These are phyloP conservation scores for Mycena leptocephala DNA, from an alignment of 768 basidiomycete species.

Conservation along the genomic window DNA sequence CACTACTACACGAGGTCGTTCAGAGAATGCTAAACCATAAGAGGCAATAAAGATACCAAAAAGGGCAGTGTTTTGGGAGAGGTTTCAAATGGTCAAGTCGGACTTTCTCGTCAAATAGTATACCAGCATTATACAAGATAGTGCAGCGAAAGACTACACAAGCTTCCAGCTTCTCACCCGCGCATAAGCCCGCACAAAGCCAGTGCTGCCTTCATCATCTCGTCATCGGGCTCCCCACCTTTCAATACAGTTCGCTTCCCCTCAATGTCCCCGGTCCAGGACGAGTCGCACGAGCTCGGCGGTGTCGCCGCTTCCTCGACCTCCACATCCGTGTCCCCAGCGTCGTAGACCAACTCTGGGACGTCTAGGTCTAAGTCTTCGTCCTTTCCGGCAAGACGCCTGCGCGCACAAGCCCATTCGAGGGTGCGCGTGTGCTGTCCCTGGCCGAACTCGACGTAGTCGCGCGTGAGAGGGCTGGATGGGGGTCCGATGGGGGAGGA, in stretches of 20 bases:
- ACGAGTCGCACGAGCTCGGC: constrained; percentile 62
- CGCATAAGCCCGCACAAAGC: constrained; percentile 71
- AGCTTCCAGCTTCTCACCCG: neutral
- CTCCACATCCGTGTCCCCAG: constrained; percentile 74
- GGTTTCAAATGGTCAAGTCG: neutral
- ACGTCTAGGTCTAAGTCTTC: constrained; percentile 30
- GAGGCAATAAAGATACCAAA: neutral
- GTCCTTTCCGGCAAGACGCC: constrained; percentile 64
- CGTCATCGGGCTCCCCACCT: constrained; percentile 64
- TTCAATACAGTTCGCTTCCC: neutral
- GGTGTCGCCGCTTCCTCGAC: constrained; percentile 77
- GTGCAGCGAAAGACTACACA: neutral
- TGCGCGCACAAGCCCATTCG: constrained; percentile 85
- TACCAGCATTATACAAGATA: neutral
- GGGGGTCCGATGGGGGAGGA: constrained; percentile 74
- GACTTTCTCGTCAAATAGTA: neutral
- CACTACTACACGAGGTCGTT: no score
- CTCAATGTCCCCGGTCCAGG: constrained; percentile 47
- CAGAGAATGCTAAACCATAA: no score
- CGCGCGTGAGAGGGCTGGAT: constrained; percentile 65
- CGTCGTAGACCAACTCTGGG: constrained; percentile 41
- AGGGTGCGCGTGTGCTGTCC: constrained; percentile 68
- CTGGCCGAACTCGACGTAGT: constrained; percentile 64
- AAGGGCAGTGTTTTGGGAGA: neutral
- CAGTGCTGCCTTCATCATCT: constrained; percentile 80